Conservation (phyloP, 805 yeast genomes). For the Torulaspora quercuum region DNA sequence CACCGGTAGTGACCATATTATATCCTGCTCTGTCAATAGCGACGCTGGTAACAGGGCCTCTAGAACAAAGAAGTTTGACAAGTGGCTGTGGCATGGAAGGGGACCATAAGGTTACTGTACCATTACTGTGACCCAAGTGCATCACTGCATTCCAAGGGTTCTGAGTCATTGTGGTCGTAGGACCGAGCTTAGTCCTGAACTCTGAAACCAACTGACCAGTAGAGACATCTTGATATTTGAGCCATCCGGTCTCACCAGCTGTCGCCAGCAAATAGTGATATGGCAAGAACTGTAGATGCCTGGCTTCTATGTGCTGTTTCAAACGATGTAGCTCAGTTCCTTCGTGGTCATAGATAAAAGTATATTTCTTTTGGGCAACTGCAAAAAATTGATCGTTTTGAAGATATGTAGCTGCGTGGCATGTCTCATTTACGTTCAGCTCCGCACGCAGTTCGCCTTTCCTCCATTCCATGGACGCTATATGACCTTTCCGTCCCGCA, state of each 20-base stretch:
- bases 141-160: slow-evolving; percentile 95
- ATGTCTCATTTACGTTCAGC: slow-evolving; percentile 80
- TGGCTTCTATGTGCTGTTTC: slow-evolving; percentile 84
- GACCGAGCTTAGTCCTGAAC: slow-evolving; percentile 81
- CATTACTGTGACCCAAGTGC: slow-evolving; percentile 90
- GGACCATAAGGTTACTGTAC: slow-evolving; percentile 90
- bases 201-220: slow-evolving; percentile 87
- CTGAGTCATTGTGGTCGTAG: slow-evolving; percentile 81
- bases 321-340: slow-evolving; percentile 91
- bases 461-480: slow-evolving; percentile 95
- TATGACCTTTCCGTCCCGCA: slow-evolving; percentile 91
- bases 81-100: slow-evolving; percentile 84
- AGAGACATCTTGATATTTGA: slow-evolving; percentile 92
- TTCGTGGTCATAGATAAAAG: slow-evolving; percentile 83
- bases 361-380: slow-evolving; percentile 92
- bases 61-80: slow-evolving; percentile 72
- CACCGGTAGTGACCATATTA: slow-evolving; percentile 90
- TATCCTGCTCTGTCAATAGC: slow-evolving; percentile 89
- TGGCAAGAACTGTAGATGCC: slow-evolving; percentile 81
- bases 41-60: slow-evolving; percentile 83
- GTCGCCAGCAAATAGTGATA: slow-evolving; percentile 85
- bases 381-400: slow-evolving; percentile 95
- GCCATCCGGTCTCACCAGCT: slow-evolving; percentile 83
- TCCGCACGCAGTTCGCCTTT: slow-evolving; percentile 79
- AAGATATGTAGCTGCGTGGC: slow-evolving; percentile 82